Base-by-base conservation (phyloP, 306 rosid species). In the Trifolium pratense region DNA sequence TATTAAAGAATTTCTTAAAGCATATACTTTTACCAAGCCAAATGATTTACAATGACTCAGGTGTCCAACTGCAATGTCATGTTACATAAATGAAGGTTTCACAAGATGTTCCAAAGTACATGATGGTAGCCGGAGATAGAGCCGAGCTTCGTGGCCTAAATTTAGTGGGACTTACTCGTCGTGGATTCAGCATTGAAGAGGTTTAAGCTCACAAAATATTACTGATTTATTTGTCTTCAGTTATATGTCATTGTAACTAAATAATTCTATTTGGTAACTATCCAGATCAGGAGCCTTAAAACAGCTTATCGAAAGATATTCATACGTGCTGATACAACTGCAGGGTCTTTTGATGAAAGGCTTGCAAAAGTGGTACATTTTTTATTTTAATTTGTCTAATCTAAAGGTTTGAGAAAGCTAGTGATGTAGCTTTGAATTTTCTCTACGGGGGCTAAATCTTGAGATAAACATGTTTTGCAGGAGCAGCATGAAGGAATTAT, bases 61-160 rank as follows among this genome's bases (percentile, higher is more conserved):
- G 66, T 21, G 21, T 74, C 56, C 39, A 67, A 71, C 84, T 51
- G 60, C 76, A 58, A 43, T 78, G 48, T 79, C 57, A 79, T 62
- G 61, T 78, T 74, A 43, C 71, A 64, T 83, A 58, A 79, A 77
- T 81, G 73, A 76, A 94, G 98, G 87, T 94, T 77, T 67, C 89
- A 18, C 97, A 91, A 82, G 99, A 91, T 83, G 87, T 89, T 68
- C 97, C 99, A 10, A 89, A 83, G 83, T 89, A 88, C 80, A 81
- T 83, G 96, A 83, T 91, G 97, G 99, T 89, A 16, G 76, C 90
- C 0, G 93, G 99, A 75, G 95, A 88, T 57, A 88, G 96, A 82
- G 89, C 97, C 1, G 90, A 84, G 76, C 91, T 94, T 73, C 97
- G 90, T 23, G 95, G 97, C 79, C 89, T 94, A 45, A 91, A 94